phyloP scores from a whole-genome alignment of 495 filamentous ascomycete species.

The Annulohypoxylon stygium region DNA sequence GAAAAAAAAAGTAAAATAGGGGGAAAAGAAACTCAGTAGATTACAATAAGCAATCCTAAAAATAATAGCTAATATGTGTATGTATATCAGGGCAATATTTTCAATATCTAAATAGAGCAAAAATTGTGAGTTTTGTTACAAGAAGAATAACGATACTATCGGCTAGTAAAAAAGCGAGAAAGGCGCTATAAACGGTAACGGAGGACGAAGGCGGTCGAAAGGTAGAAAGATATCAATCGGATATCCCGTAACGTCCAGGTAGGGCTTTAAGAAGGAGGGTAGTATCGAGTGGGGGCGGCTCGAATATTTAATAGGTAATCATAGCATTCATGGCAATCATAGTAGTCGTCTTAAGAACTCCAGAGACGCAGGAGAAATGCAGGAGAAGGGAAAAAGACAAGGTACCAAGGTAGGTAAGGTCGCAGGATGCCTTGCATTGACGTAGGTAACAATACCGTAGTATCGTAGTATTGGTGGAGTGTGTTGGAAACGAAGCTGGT shows the following conservation, averaged over 20 bases:
- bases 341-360: constrained; percentile 8
- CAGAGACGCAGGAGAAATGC: constrained; percentile 17
- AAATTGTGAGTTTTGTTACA: background rate
- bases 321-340: background rate
- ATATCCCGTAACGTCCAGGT: constrained; percentile 7
- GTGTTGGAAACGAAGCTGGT: constrained; percentile 14
- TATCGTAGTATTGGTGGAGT: constrained; percentile 30
- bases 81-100: background rate
- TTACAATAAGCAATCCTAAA: constrained; percentile 8
- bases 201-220: constrained; percentile 23
- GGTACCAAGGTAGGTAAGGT: constrained; percentile 7
- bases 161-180: constrained; percentile 6
- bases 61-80: background rate
- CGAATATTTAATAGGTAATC: constrained; percentile 31
- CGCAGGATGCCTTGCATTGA: constrained; percentile 36
- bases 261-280: constrained; percentile 15
- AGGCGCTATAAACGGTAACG: constrained; percentile 22
- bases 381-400: constrained; percentile 7
- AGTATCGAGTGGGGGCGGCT: constrained; percentile 29
- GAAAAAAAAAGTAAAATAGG: constrained; percentile 1
- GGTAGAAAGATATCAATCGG: constrained; percentile 21
- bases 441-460: constrained; percentile 34
- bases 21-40: background rate
- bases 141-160: background rate
- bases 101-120: background rate